Base-by-base conservation (phyloP, 768 basidiomycete genomes). In the Lactarius psammicola region DNA sequence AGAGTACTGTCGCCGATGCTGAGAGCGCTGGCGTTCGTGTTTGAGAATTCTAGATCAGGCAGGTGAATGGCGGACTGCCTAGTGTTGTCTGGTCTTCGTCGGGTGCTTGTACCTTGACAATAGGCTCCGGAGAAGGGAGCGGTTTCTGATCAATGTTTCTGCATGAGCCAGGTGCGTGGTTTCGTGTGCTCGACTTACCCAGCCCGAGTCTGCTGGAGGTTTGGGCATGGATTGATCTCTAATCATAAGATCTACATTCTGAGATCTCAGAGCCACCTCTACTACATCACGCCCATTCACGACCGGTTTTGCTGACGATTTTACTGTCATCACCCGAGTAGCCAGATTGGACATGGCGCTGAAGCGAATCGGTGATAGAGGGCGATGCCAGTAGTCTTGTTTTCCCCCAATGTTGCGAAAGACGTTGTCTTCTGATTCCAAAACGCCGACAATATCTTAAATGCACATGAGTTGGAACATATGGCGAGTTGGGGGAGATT, bases 391-490 rank as follows among this genome's bases (percentile, higher is more conserved):
- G 13, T 26, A 53, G 30, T 53, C 51, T 13, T 53, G 51, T 3
- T 9, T 30, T 9, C 30, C 13, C n/a, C 15, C 56, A 38, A 17
- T 28, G 13, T 30, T 15, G 20, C 17, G 26, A 18, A 18, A 17
- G 28, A 59, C n/a, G 23, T 20, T 18, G 23, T 60, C 59, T 34
- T 36, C 46, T 51, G 59, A 46, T 8, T 34, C 34, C 44, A 60
- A 38, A 51, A 8, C 28, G 13, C 59, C 59, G 11, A 34, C 26
- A 17, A 51, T 5, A 36, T 60, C 59, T 60, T 26, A 33, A 60
- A 34, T 17, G 17, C 9, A 60, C 28, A 3, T 18, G 46, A 1
- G 28, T 23, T 36, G 15, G 26, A 26, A 6, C 1, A 15, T 13
- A 51, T 17, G n/a, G 8, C n/a, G 20, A 1, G 30, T 51, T 6